These are phyloP conservation scores for Penicillium maclennaniae DNA, from an alignment of 495 filamentous ascomycete species.

Conservation along the genomic window DNA sequence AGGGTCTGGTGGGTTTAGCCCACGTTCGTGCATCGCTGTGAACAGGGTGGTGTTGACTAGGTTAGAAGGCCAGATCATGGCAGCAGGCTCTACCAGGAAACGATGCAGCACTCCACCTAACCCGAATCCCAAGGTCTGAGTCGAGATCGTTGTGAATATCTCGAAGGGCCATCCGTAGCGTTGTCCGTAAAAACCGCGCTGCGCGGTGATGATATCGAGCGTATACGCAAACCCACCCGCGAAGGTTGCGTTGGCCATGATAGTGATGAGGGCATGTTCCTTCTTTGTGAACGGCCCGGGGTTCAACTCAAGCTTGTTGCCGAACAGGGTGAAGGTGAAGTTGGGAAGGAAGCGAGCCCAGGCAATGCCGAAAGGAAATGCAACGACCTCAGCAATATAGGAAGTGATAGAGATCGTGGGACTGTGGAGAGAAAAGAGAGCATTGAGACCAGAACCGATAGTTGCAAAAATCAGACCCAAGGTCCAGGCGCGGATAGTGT, in stretches of 20 bases:
- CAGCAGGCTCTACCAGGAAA: slow-evolving; percentile 56
- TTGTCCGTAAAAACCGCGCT: slow-evolving; percentile 63
- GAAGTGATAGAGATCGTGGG: slow-evolving; percentile 62
- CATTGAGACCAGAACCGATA: slow-evolving; percentile 64
- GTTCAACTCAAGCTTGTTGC: slow-evolving; percentile 56
- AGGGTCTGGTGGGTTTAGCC: slow-evolving; percentile 49
- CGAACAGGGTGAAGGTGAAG: slow-evolving; percentile 51
- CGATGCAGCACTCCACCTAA: slow-evolving; percentile 64
- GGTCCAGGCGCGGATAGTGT: slow-evolving; percentile 69
- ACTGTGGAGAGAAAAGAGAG: slow-evolving; percentile 66
- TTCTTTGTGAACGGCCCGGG: slow-evolving; percentile 74
- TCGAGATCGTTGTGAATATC: slow-evolving; percentile 63
- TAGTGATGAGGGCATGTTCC: slow-evolving; percentile 69
- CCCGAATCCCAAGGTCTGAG: slow-evolving; percentile 68
- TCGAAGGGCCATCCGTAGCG: slow-evolving; percentile 66
- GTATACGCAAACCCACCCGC: slow-evolving; percentile 57
- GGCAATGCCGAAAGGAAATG: slow-evolving; percentile 62
- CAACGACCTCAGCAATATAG: slow-evolving; percentile 66
- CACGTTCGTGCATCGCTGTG: slow-evolving; percentile 63
- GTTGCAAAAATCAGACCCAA: slow-evolving; percentile 66
- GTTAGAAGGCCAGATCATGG: slow-evolving; percentile 73
- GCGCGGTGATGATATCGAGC: slow-evolving; percentile 63
- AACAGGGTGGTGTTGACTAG: slow-evolving; percentile 64
- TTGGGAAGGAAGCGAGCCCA: slow-evolving; percentile 52
- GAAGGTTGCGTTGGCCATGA: slow-evolving; percentile 59